Evolutionary conservation across 169 alveolate genomes (phyloP).

Genomic region (Perkinsus marinus): DNA sequence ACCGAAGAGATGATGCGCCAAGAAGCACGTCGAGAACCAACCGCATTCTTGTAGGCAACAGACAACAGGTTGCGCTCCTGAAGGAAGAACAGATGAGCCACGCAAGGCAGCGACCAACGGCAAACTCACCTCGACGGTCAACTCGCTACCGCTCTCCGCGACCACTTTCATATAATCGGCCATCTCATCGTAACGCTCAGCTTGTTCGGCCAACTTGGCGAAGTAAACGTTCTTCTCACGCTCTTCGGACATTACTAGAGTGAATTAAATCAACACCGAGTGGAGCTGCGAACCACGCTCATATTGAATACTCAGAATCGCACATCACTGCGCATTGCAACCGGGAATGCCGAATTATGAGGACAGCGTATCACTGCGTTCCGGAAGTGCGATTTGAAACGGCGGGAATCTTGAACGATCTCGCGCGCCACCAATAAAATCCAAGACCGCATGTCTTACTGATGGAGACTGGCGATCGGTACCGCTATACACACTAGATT

Average conservation of each 20-base stretch:
- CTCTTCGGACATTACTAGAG: background rate
- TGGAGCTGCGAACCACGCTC: background rate
- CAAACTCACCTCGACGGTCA: background rate
- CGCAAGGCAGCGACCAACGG: no score
- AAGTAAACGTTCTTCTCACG: conserved; percentile 53
- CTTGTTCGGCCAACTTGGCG: conserved; percentile 98
- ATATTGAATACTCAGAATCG: no score
- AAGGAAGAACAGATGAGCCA: background rate
- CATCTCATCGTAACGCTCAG: conserved; percentile 98
- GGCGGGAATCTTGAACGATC: no score
- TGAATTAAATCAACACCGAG: background rate
- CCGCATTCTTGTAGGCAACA: conserved; percentile 96
- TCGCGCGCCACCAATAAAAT: no score
- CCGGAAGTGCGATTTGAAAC: no score
- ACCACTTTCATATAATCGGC: conserved; percentile 33
- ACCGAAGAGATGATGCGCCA: conserved; percentile 87
- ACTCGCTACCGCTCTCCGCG: background rate
- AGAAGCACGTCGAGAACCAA: conserved; percentile 97
- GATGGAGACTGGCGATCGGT: no score
- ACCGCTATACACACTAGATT: no score
- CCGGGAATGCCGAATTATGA: no score
- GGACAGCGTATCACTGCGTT: no score
- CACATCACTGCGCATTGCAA: no score
- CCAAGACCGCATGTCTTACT: no score
- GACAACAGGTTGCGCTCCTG: conserved; percentile 58